Evolutionary conservation across 768 basidiomycete species (phyloP), one percentile per base, ranked within the genome.

Genomic region (Panellus pusillus): DNA sequence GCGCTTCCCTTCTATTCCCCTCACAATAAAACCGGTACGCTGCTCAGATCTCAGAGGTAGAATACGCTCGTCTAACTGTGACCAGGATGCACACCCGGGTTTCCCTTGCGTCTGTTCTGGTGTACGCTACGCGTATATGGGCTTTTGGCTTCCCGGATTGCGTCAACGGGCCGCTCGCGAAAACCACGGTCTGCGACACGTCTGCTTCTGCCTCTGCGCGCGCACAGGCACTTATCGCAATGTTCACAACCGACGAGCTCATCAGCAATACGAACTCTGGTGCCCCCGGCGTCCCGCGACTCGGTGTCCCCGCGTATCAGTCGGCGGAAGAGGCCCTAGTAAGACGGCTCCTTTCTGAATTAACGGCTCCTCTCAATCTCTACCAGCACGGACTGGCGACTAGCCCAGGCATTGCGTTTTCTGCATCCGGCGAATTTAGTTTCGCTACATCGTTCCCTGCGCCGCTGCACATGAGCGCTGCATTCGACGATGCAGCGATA

Each of bases 271-370:
- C 77, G 3, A 75, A 73, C 38, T 79, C 77, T 52, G 52, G 66
- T 1, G 73, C 79, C 7, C 77, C 78, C 11, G 82, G 80, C 32
- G 79, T 82, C 17, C 68, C 80, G 52, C 75, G 80, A 9, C 72
- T 82, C 1, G 81, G 80, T 15, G 64, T 84, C 18, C 79, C 80
- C 7, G 62, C 74, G 9, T 84, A 84, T 50, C 70, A 82, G 47
- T 81, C 80, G 79, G 82, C 80, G 80, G 77, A 74, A 19, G 81
- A 83, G 68, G 81, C 75, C 2, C 60, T 82, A 62, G 82, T 82
- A 35, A 11, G 59, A 53, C 72, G 64, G 24, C 20, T 37, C 3
- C n/a, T 32, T 29, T 40, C 20, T 44, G 59, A 14, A 52, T 40
- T 9, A 42, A 35, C 42, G 55, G 6, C 6, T 41, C 13, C 31